phyloP scores from a whole-genome alignment of 352 stramenopile genomes.

The Pythium pyrilobum region DNA sequence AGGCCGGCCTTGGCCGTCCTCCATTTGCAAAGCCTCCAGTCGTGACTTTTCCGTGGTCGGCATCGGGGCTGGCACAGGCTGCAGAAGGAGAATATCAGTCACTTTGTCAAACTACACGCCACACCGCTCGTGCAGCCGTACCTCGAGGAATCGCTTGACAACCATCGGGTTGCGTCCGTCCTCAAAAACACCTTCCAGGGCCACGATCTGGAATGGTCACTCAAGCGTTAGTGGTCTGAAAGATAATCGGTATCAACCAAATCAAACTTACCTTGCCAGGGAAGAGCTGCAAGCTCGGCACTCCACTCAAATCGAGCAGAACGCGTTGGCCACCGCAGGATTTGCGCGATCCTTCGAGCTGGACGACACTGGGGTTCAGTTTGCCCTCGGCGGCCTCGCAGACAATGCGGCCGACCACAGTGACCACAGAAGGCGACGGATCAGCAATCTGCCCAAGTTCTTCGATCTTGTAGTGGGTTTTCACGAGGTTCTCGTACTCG shows the following conservation, averaged over 20 bases:
- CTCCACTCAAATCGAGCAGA: slow-evolving; percentile 60
- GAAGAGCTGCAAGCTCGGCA: slow-evolving; percentile 75
- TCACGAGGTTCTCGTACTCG: slow-evolving; percentile 74
- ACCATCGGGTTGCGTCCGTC: slow-evolving; percentile 66
- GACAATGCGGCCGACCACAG: slow-evolving; percentile 74
- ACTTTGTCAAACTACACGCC: background rate
- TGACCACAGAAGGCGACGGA: slow-evolving; percentile 68
- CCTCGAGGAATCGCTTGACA: slow-evolving; percentile 76
- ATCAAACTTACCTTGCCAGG: slow-evolving; percentile 55
- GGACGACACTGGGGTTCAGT: slow-evolving; percentile 74
- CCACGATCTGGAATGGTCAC: slow-evolving; percentile 70
- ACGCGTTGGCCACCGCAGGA: slow-evolving; percentile 78
- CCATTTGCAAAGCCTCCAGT: slow-evolving; percentile 45
- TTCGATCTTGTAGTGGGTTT: slow-evolving; percentile 53
- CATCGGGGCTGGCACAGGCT: slow-evolving; percentile 62
- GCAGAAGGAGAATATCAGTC: background rate
- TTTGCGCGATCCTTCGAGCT: slow-evolving; percentile 79
- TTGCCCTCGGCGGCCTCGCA: slow-evolving; percentile 82
- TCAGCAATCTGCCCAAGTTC: slow-evolving; percentile 65
- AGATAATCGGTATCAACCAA: background rate
- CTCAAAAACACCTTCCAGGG: slow-evolving; percentile 66
- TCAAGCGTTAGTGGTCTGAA: background rate
- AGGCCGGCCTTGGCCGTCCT: slow-evolving; percentile 26
- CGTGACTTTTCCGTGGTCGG: slow-evolving; percentile 33
- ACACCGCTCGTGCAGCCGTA: slow-evolving; percentile 17